Evolutionary conservation across 2,329 filamentous ascomycete species (phyloP), one percentile per base, ranked within the genome.

Genomic region (Septoria petroselini): DNA sequence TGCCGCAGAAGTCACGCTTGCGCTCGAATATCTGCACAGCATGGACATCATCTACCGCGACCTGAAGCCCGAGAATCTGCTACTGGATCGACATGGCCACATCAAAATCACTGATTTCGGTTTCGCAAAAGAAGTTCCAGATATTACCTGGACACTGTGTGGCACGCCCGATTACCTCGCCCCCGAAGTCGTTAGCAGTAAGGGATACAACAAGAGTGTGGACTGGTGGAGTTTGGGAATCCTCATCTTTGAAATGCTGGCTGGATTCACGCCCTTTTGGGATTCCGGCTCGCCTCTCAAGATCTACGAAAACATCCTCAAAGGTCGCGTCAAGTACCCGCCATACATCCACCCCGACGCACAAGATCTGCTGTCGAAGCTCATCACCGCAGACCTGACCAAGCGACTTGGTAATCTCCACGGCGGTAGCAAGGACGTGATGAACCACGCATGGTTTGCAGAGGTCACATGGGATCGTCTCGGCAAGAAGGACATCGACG

Each of bases 221-320:
- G 93, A 98, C 69, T 98, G 93, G 93, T 98, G 93, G 93, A 97
- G 91, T 45, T 79, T 98, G 51, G 93, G 93, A 38, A 97, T 98
- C 67, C 76, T 98, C 62, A 97, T 98, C 70, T 98, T 96, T 70
- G 93, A 98, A 77, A 98, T 98, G 93, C 81, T 98, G 30, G 97
- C 93, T 68, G 93, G 93, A 21, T 98, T 96, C 72, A 98, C 93
- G 4, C 93, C 93, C 4, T 98, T 98, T 76, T 98, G 93, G 91
- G 93, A 98, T 70, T 88, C 88, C 63, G 93, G 91, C 48, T 95
- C 89, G 37, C 91, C 93, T 2, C 95, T 98, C 82, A 96, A 95
- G 73, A 98, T 98, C 65, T 98, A 98, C 74, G 93, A 98, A 75
- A 98, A 98, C 70, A 98, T 98, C 65, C 81, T 98, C 58, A 91